A percentile compares a stretch with the other conserved stretches of the same genome.
phyloP scores from a whole-genome alignment of 2,329 filamentous ascomycete genomes.

The Calonectria hawksworthii region DNA sequence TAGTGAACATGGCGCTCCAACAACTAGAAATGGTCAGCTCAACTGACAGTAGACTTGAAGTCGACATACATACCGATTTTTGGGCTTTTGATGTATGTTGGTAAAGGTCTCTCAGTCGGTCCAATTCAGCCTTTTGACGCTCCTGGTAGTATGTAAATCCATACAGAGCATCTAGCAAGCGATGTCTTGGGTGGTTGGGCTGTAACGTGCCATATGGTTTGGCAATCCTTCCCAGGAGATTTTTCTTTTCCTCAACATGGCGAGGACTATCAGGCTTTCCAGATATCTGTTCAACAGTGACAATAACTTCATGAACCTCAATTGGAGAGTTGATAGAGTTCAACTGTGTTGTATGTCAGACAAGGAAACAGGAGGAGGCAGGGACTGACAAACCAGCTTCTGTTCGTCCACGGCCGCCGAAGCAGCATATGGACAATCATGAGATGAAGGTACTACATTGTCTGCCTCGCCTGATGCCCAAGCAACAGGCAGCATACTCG shows the following conservation, averaged over 20 bases:
- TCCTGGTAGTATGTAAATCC: conserved; percentile 54
- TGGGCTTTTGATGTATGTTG: conserved; percentile 53
- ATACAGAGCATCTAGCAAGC: conserved; percentile 56
- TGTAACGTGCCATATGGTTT: conserved; percentile 50
- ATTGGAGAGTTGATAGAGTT: conserved; percentile 17
- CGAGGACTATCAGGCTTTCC: conserved; percentile 38
- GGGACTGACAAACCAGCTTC: conserved; percentile 32
- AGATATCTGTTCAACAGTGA: conserved; percentile 44
- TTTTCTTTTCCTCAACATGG: conserved; percentile 49
- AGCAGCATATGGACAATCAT: conserved; percentile 26
- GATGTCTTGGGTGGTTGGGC: conserved; percentile 54
- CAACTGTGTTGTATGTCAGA: neutral
- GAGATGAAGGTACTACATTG: conserved; percentile 23
- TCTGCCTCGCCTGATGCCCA: conserved; percentile 10
- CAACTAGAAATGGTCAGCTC: conserved; percentile 47
- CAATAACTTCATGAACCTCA: conserved; percentile 45
- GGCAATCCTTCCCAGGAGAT: conserved; percentile 47
- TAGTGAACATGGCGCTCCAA: conserved; percentile 71
- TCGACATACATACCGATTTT: conserved; percentile 41
- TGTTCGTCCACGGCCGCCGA: conserved; percentile 20
- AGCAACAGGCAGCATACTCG: neutral
- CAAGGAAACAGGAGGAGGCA: neutral
- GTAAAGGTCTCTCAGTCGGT: conserved; percentile 53
- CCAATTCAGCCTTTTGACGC: conserved; percentile 53
- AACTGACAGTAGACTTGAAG: neutral